Evolutionary conservation across 345 rosid species (phyloP), one percentile per base, ranked within the genome.

Genomic region (Aegle marmelos): DNA sequence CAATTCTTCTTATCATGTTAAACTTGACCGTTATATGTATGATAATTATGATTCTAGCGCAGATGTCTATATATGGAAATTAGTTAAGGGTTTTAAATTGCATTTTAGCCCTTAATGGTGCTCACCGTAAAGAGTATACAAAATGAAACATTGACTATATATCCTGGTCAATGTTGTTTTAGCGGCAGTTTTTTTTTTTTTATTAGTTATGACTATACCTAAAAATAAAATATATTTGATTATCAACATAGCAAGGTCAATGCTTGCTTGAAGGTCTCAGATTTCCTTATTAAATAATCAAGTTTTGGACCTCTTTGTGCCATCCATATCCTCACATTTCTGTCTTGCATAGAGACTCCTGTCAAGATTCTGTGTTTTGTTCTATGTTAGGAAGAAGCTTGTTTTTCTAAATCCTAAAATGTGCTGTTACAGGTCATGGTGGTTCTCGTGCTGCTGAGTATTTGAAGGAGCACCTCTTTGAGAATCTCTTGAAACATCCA

Each of bases 381-480:
- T 65, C 17, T 28, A 30, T 50, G 7, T 53, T 62, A 37, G 66
- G 30, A 74, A 14, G 28, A 13, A 45, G 58, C 33, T 13, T 16
- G 13, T n/a, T 30, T 62, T 77, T 28, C 7, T n/a, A 69, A 67
- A 16, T 27, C 9, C 45, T 41, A 19, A 58, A 10, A 57, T 63
- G 33, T 82, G 65, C 70, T 22, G 60, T 85, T 77, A 28, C 92
- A 97, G 99, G 99, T 77, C 99, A 97, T 87, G 99, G 99, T 76
- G 99, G 99, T 78, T 93, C 98, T 78, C 98, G 91, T 63, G 99
- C 99, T 76, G 98, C 98, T 69, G 96, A 94, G 85, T 94, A 88
- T 87, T 85, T 97, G 84, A 97, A 94, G 89, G 87, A 88, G 79
- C 97, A 94, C 83, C 92, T 97, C 72, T 94, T 97, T 90, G 91